Evolutionary conservation across 176 grass and related monocot species (phyloP).

Genomic region (Paspalum notatum): DNA sequence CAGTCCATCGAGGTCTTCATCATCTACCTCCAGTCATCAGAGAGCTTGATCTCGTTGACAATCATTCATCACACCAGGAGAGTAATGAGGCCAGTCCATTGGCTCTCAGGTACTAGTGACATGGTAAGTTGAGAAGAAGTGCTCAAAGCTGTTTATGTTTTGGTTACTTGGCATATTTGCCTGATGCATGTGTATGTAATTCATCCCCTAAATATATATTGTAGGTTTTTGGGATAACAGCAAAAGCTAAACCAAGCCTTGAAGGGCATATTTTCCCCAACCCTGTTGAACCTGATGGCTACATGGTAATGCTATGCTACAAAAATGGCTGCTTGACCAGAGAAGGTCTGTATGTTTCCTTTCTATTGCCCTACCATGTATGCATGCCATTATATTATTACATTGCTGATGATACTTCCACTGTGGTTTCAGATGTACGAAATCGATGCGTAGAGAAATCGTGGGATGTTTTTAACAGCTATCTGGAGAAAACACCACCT

Average conservation of each 20-base stretch:
- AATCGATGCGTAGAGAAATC: conserved; percentile 76
- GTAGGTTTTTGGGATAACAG: conserved; percentile 95
- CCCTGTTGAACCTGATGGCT: conserved; percentile 84
- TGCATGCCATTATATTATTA: conserved; percentile 2
- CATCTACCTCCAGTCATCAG: no score
- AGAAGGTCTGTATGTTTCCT: conserved; percentile 55
- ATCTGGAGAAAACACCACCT: conserved; percentile 65
- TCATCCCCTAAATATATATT: conserved; percentile 6
- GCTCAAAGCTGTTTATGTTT: neutral
- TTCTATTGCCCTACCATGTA: neutral
- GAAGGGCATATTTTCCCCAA: conserved; percentile 98
- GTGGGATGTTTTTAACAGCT: conserved; percentile 87
- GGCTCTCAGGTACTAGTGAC: conserved; percentile 96
- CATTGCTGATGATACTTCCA: conserved; percentile 10
- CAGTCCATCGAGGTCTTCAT: no score
- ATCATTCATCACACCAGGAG: no score
- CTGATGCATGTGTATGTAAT: neutral
- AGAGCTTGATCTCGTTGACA: no score
- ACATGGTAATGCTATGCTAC: conserved; percentile 97
- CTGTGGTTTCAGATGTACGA: conserved; percentile 65
- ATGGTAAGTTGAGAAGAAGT: conserved; percentile 62
- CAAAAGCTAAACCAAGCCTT: conserved; percentile 77
- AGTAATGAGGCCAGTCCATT: no score
- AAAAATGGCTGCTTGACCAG: conserved; percentile 99
- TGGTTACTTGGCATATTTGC: neutral